Base-by-base conservation (phyloP, 1,139 yeast genomes). In the Debaryomyces psychrophilus region DNA sequence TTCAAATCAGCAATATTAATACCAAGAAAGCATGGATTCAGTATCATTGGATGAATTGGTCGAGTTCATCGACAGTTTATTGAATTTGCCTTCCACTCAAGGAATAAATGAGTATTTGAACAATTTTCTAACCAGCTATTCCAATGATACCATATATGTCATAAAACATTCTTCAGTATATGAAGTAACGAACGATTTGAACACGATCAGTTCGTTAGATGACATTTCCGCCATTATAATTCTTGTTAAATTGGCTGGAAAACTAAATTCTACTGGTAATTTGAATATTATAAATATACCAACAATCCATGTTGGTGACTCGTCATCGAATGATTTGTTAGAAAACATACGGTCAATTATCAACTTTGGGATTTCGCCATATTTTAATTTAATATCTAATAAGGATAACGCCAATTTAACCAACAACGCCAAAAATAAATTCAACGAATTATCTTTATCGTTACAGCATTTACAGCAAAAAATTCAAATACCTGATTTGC, bases 381-480 rank as follows among this genome's bases (percentile, higher is more conserved):
- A 68, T 49, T 73, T 73, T 53, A 76, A 73, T 41, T 52, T 63
- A 23, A 54, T 67, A 9, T 46, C 58, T 1, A 53, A 51, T 20
- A 57, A 55, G 5, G 57, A 56, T 18, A 50, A 52, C 15, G 44
- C 52, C 2, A 54, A 53, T 15, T 67, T 78, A 1, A 62, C 82
- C 5, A 61, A 67, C 3, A 53, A 65, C 7, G 76, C 90, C 1
- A 79, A 79, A 49, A 83, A 81, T 60, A 87, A 84, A 58, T 77
- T 90, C 48, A 78, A 79, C 29, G 96, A 89, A 51, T 68, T 90
- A 26, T 81, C 88, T 1, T 61, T 81, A 12, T 83, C 95, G 0
- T 69, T 90, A 29, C 83, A 83, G 51, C 85, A 85, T 58, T 67
- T 89, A 25, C 87, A 86, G 52, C 87, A 85, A 51, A 75, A 81